Evolutionary conservation across 176 grass and related monocot genomes (phyloP).

Genomic region (Luzula sylvatica): DNA sequence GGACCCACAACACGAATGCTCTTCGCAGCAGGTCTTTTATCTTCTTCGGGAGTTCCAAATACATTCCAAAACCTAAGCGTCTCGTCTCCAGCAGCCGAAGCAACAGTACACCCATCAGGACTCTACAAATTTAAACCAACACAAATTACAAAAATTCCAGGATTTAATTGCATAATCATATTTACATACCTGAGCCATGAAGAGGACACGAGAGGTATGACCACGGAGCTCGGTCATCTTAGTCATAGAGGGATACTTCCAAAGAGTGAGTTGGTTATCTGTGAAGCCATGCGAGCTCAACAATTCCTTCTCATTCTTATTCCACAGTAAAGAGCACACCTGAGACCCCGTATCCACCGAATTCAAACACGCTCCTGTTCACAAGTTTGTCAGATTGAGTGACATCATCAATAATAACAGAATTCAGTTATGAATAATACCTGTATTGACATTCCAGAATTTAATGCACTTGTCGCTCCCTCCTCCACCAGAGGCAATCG

Average conservation of each 20-base stretch:
- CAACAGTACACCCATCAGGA: conserved; percentile 39
- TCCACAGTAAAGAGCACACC: conserved; percentile 33
- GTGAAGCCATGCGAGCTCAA: conserved; percentile 29
- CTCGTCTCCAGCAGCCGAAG: conserved; percentile 43
- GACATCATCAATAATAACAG: too few species aligned
- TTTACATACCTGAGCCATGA: conserved; percentile 32
- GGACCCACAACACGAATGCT: conserved; percentile 12
- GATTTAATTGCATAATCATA: neutral
- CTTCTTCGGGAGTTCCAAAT: conserved; percentile 34
- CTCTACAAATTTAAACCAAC: conserved; percentile 27
- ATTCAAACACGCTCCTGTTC: conserved; percentile 18
- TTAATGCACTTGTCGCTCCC: conserved; percentile 35
- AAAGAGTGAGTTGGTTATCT: conserved; percentile 22
- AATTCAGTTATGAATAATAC: too few species aligned
- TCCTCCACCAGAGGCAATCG: conserved; percentile 53
- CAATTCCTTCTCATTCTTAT: conserved; percentile 35
- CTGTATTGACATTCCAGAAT: conserved; percentile 54
- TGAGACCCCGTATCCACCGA: conserved; percentile 43
- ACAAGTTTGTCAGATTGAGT: neutral
- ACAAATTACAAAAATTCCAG: neutral
- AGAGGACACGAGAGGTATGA: conserved; percentile 32
- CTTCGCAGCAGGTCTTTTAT: conserved; percentile 21
- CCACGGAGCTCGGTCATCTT: conserved; percentile 30
- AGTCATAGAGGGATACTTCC: conserved; percentile 36
- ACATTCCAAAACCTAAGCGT: conserved; percentile 49